Percentiles rank a stretch among this genome's conserved stretches.
phyloP scores from a whole-genome alignment of 192 early-diverging fungal genomes.

The Backusella psychrophila region DNA sequence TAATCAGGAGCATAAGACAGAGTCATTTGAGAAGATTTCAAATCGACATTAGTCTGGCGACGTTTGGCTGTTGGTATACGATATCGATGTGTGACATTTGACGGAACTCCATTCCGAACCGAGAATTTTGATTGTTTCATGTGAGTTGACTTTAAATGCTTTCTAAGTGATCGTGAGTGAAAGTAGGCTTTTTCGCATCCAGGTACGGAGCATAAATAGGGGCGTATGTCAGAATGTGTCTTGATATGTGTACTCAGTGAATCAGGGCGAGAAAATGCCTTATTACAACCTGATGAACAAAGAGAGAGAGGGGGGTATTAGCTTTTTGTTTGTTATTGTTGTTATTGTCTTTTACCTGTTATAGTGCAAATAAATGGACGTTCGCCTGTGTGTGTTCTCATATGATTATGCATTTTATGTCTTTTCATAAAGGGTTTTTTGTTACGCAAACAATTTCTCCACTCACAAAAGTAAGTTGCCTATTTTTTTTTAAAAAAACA shows the following conservation, averaged over 20 bases:
- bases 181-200: slow-evolving; percentile 58
- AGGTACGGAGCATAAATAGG: slow-evolving; percentile 46
- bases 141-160: slow-evolving; percentile 47
- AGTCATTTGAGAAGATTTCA: neutral
- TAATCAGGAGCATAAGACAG: neutral
- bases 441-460: slow-evolving; percentile 45
- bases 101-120: neutral
- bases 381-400: slow-evolving; percentile 73
- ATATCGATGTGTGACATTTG: neutral
- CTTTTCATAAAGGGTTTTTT: slow-evolving; percentile 64
- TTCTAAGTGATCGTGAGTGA: slow-evolving; percentile 54
- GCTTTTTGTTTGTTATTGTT: neutral
- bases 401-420: slow-evolving; percentile 68
- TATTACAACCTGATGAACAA: slow-evolving; percentile 48
- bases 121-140: slow-evolving; percentile 6
- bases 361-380: slow-evolving; percentile 64
- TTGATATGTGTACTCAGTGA: slow-evolving; percentile 66
- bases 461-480: slow-evolving; percentile 46
- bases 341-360: slow-evolving; percentile 10
- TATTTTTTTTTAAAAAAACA: slow-evolving; percentile 5
- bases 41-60: neutral
- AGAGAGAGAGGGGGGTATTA: neutral
- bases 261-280: slow-evolving; percentile 69
- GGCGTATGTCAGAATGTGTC: slow-evolving; percentile 51
- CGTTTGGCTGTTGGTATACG: neutral